These are phyloP conservation scores for Chlorella sp. DNA, from an alignment of 139 green algal species.

Conservation along the genomic window DNA sequence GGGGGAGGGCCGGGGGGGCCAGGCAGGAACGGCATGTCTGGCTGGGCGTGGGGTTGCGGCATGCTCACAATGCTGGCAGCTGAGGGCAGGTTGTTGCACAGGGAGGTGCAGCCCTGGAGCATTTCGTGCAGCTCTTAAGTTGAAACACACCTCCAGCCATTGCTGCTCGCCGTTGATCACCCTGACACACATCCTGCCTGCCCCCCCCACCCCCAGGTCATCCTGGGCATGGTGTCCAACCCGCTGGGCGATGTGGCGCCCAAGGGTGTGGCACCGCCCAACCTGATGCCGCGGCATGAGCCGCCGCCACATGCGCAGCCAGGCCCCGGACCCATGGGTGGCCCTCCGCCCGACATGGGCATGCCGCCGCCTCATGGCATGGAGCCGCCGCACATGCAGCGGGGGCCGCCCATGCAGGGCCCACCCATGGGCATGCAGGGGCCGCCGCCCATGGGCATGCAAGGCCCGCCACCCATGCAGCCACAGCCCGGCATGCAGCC, in stretches of 20 bases:
- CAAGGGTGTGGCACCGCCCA: slow-evolving; percentile 32
- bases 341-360: slow-evolving; percentile 15
- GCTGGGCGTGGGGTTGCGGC: too few relatives aligned
- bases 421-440: background rate
- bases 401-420: background rate
- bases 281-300: slow-evolving; percentile 30
- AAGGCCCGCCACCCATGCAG: background rate
- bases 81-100: background rate
- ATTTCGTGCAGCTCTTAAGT: background rate
- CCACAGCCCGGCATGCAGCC: background rate
- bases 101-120: too few relatives aligned
- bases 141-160: too few relatives aligned
- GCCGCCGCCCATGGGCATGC: slow-evolving; percentile 4
- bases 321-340: slow-evolving; percentile 5
- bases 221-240: slow-evolving; percentile 83
- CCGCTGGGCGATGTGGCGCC: slow-evolving; percentile 43
- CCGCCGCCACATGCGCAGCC: background rate
- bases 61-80: too few relatives aligned
- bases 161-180: too few relatives aligned
- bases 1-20: background rate
- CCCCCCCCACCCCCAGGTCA: slow-evolving; percentile 75
- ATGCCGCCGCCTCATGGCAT: background rate
- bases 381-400: slow-evolving; percentile 7
- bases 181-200: background rate
- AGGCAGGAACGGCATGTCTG: background rate